Evolutionary conservation across 163 green algal species (phyloP), one percentile per base, ranked within the genome.

Genomic region (Smithsoniella earleae): DNA sequence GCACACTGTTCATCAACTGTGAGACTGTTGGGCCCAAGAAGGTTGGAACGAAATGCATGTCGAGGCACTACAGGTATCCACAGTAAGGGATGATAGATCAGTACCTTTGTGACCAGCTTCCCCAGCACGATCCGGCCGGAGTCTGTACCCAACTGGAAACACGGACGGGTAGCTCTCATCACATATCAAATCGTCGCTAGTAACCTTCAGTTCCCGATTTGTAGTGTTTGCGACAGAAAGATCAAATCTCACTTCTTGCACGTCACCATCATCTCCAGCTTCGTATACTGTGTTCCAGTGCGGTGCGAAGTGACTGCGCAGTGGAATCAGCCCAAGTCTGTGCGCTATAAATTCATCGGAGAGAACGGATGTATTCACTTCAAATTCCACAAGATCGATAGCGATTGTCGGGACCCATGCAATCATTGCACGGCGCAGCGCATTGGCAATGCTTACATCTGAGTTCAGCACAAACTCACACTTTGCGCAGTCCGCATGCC

Each of bases 311-410:
- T 72, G 58, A 33, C 58, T 69, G 58, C 58, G 58, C 0, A 98
- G 77, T 3, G 93, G 93, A 3, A 98, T 84, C 1, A 98, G 84
- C 2, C 95, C 93, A 58, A 98, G 80, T 18, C 92, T 79, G 78
- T 99, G 94, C 25, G 94, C 90, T 22, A 99, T 78, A 77, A 97
- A 98, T 78, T 99, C 94, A 74, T 99, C 94, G 73, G 96, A 97
- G 6, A 99, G 81, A 33, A 97, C 90, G 1, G 90, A 95, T 0
- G 91, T 96, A 84, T 99, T 99, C 73, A 84, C 83, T 77, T 97
- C 90, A 75, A 99, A 95, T 54, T 98, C 95, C 1, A 99, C 95
- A 6, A 99, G 78, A 77, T 99, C 95, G 43, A 99, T 96, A 0
- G 95, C 93, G 20, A 99, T 92, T 2, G 95, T 99, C 30, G 95